Base-by-base conservation (phyloP, 225 moss, liverwort and hornwort species). In the Marchantia polymorpha region DNA sequence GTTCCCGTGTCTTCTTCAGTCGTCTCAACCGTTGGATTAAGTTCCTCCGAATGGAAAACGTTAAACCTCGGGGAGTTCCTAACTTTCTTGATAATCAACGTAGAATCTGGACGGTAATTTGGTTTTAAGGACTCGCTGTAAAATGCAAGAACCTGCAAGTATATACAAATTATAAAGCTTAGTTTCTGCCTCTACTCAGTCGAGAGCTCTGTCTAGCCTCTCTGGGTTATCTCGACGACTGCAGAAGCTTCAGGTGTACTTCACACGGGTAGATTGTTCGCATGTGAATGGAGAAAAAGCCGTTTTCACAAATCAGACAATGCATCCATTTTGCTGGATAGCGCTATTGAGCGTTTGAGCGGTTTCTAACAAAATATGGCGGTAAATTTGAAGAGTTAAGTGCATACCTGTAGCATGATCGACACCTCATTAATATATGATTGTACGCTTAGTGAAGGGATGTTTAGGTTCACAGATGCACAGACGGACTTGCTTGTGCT, bases 381-480 rank as follows among this genome's bases (percentile, higher is more conserved):
- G 39, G 39, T 2, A 39, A 39, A 39, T 39, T 39, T 39, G n/a
- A 67, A 56, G 64, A 30, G 15, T 15, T 20, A 56, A 68, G 63
- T 19, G 30, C 73, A 66, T 12, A 89, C 89, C 87, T 89, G 90
- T 64, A 85, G 86, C 58, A 93, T 82, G 81, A 92, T 84, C 25
- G 80, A 72, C 81, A 99, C 82, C 87, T 99, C 97, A 72, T 83
- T 80, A 73, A 91, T 81, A 81, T 99, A 93, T 50, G 90, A 48
- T n/a, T 92, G 90, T 80, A 95, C 84, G 59, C 86, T 83, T 72
- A 95, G 80, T 63, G 90, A 89, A 77, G 91, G 90, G 63, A 95
- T 81, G 53, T 83, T 93, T 56, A 83, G 91, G 63, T 84, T 83
- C 8, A 91, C 71, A 64, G 91, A 83, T 52, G 87, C 87, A 73